A percentile compares a stretch with the other conserved stretches of the same genome.
Evolutionary conservation across 2,329 filamentous ascomycete species (phyloP).

Genomic region (Scortechinia acanthostroma): DNA sequence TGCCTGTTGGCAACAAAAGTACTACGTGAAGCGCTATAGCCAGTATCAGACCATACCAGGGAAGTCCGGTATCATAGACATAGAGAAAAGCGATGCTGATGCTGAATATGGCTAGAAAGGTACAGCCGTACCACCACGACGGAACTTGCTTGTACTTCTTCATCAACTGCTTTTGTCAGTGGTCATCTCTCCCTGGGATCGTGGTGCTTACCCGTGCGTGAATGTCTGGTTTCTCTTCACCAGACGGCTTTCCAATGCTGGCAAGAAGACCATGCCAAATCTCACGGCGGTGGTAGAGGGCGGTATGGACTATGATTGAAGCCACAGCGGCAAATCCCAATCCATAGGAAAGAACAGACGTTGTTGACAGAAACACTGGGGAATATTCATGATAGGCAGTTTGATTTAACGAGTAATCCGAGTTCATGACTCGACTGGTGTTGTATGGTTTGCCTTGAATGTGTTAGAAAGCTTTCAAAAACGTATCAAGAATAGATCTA

Average conservation of each 20-base stretch:
- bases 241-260: not conserved
- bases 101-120: constrained; percentile 1
- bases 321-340: constrained; percentile 63
- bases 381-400: constrained; percentile 57
- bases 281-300: constrained; percentile 44
- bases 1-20: constrained; percentile 9
- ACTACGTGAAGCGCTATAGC: constrained; percentile 7
- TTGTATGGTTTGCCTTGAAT: constrained; percentile 39
- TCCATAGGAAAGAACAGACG: constrained; percentile 53
- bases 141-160: constrained; percentile 1
- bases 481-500: not conserved
- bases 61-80: constrained; percentile 7
- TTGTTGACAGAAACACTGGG: constrained; percentile 55
- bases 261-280: constrained; percentile 24
- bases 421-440: constrained; percentile 48
- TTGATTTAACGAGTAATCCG: constrained; percentile 46
- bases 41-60: constrained; percentile 10
- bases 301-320: constrained; percentile 48
- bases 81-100: constrained; percentile 6
- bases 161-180: constrained; percentile 1
- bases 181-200: too few relatives aligned
- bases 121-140: constrained; percentile 3
- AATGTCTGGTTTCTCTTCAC: not conserved
- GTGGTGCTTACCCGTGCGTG: not conserved
- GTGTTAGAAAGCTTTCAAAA: too few relatives aligned